These are phyloP conservation scores for Artemisia tridentata DNA, from an alignment of 129 eudicot species.

Conservation along the genomic window DNA sequence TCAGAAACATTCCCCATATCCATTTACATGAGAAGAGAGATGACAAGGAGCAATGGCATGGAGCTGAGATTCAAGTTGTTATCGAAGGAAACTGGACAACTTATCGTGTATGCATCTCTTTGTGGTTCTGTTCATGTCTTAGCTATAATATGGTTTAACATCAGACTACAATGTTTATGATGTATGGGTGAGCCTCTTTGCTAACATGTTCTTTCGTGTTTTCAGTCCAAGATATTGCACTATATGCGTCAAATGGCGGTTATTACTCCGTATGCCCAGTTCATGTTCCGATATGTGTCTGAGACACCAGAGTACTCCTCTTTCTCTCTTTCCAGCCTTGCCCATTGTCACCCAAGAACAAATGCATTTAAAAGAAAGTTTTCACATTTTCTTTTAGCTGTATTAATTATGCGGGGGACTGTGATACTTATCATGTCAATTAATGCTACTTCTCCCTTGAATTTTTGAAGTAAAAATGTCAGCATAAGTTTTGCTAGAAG, in stretches of 20 bases:
- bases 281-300: conserved; percentile 80
- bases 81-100: conserved; percentile 99
- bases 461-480: conserved; percentile 75
- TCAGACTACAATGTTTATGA: neutral
- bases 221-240: conserved; percentile 98
- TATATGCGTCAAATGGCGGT: conserved; percentile 99
- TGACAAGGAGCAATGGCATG: conserved; percentile 87
- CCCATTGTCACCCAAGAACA: too few relatives aligned
- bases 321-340: conserved; percentile 11
- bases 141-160: conserved; percentile 8
- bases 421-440: conserved; percentile 14
- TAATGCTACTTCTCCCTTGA: conserved; percentile 4
- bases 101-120: conserved; percentile 72
- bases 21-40: conserved; percentile 86
- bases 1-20: conserved; percentile 88
- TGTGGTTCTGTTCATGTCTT: conserved; percentile 9
- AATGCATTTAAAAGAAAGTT: too few relatives aligned
- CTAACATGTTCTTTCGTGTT: conserved; percentile 13
- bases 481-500: conserved; percentile 87
- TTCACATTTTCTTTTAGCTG: neutral
- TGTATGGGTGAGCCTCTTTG: conserved; percentile 17
- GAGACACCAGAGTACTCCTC: conserved; percentile 78
- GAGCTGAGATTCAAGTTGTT: conserved; percentile 98
- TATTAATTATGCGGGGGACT: neutral
- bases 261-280: conserved; percentile 96